Percentiles rank a stretch among this genome's conserved stretches.
These are phyloP conservation scores for Cladosporium cucumerinum DNA, from an alignment of 2,329 filamentous ascomycete genomes.

Conservation along the genomic window DNA sequence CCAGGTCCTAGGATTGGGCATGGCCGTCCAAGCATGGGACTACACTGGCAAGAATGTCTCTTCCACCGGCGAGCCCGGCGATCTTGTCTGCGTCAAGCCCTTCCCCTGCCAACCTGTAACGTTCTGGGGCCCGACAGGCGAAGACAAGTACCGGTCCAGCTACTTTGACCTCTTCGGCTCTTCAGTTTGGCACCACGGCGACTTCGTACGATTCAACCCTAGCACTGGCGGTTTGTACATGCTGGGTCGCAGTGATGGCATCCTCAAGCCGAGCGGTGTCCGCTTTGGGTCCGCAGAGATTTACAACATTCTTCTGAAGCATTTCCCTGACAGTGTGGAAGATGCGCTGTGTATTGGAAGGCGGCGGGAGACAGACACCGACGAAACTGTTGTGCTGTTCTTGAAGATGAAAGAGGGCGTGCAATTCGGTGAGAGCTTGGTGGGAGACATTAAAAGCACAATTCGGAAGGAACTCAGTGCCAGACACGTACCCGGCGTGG, in stretches of 20 bases:
- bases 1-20: conserved; percentile 48
- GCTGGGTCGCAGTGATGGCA: conserved; percentile 88
- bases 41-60: conserved; percentile 57
- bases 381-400: conserved; percentile 87
- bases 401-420: conserved; percentile 67
- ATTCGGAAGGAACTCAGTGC: conserved; percentile 79
- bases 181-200: conserved; percentile 85
- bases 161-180: conserved; percentile 81
- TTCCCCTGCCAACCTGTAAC: conserved; percentile 90
- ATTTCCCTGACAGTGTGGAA: conserved; percentile 73
- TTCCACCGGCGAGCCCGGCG: conserved; percentile 67
- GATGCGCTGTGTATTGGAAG: conserved; percentile 87
- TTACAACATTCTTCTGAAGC: conserved; percentile 85
- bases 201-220: conserved; percentile 75
- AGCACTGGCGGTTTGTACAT: conserved; percentile 77
- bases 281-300: conserved; percentile 93
- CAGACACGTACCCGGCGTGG: conserved; percentile 79
- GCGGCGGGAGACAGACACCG: conserved; percentile 64
- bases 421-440: conserved; percentile 59
- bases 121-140: conserved; percentile 75
- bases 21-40: conserved; percentile 50
- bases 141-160: conserved; percentile 72
- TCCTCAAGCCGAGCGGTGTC: conserved; percentile 88
- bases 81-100: conserved; percentile 79
- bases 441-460: conserved; percentile 60